Evolutionary conservation across 108 stramenopile genomes (phyloP).

Genomic region (Nitzschia sp.): DNA sequence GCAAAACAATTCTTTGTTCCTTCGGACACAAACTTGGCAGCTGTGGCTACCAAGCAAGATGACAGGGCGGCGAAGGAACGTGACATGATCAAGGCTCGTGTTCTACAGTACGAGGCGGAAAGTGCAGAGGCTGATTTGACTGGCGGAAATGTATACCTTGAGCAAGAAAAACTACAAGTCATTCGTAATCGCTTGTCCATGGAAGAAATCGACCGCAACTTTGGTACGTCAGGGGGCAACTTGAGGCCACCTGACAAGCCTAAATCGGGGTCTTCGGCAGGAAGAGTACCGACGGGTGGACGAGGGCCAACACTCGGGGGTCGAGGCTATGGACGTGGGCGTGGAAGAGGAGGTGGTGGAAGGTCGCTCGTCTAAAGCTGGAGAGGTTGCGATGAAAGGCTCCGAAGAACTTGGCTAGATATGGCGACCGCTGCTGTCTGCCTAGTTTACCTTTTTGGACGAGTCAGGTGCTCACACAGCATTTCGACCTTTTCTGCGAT

Average conservation of each 20-base stretch:
- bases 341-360: constrained; percentile 16
- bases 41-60: constrained; percentile 77
- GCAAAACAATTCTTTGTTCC: constrained; percentile 85
- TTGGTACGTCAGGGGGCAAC: constrained; percentile 68
- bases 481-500: not conserved
- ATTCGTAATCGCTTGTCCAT: constrained; percentile 81
- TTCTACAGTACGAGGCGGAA: constrained; percentile 86
- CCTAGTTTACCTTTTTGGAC: not conserved
- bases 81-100: constrained; percentile 81
- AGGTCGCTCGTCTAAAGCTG: constrained; percentile 6
- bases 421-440: not conserved
- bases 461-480: not conserved
- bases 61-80: constrained; percentile 84
- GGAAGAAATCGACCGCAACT: constrained; percentile 79
- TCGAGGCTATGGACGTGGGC: constrained; percentile 1
- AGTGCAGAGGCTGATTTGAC: constrained; percentile 57
- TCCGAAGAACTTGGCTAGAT: not conserved
- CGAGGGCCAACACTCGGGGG: not conserved
- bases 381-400: not conserved
- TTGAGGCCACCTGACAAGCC: constrained; percentile 10
- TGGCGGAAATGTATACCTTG: constrained; percentile 86
- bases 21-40: constrained; percentile 75
- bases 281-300: constrained; percentile 6
- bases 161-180: constrained; percentile 79
- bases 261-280: not conserved